phyloP scores from a whole-genome alignment of 305 asterid genomes.

The Fraxinus albicans region DNA sequence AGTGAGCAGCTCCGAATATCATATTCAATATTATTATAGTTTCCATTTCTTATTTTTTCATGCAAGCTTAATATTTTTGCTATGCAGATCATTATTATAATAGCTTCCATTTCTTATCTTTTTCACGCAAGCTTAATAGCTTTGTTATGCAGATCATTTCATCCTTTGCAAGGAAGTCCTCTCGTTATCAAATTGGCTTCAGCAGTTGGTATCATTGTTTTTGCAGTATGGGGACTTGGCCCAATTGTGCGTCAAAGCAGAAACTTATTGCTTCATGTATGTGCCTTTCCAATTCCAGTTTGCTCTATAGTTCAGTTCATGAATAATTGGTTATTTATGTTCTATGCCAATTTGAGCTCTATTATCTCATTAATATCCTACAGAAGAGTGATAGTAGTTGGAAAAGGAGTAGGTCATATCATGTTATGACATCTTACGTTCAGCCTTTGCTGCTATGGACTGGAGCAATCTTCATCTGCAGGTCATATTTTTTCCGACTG shows the following conservation, averaged over 20 bases:
- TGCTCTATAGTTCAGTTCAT: conserved; percentile 18
- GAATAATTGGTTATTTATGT: conserved; percentile 1
- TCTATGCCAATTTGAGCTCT: conserved; percentile 8
- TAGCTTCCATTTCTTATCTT: conserved; percentile 2
- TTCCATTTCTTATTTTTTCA: conserved; percentile 1
- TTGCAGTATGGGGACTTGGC: conserved; percentile 87
- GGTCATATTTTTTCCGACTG: conserved; percentile 43
- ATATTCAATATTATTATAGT: conserved; percentile 4
- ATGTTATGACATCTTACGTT: conserved; percentile 65
- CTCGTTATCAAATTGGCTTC: conserved; percentile 63
- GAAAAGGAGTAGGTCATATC: conserved; percentile 66
- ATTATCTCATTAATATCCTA: conserved; percentile 16
- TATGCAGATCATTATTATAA: conserved; percentile 54
- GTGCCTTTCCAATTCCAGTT: conserved; percentile 27
- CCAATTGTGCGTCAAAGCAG: conserved; percentile 70
- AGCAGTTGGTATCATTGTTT: conserved; percentile 68
- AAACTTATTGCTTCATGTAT: conserved; percentile 62
- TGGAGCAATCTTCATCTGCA: conserved; percentile 84
- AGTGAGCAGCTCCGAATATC: not conserved
- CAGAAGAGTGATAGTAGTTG: conserved; percentile 74
- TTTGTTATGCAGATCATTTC: conserved; percentile 63
- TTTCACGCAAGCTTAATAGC: conserved; percentile 7
- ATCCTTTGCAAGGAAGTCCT: conserved; percentile 56
- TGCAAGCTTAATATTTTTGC: conserved; percentile 20
- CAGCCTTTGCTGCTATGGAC: conserved; percentile 82